phyloP scores from a whole-genome alignment of 1,139 yeast species.

The Meyerozyma sp. region DNA sequence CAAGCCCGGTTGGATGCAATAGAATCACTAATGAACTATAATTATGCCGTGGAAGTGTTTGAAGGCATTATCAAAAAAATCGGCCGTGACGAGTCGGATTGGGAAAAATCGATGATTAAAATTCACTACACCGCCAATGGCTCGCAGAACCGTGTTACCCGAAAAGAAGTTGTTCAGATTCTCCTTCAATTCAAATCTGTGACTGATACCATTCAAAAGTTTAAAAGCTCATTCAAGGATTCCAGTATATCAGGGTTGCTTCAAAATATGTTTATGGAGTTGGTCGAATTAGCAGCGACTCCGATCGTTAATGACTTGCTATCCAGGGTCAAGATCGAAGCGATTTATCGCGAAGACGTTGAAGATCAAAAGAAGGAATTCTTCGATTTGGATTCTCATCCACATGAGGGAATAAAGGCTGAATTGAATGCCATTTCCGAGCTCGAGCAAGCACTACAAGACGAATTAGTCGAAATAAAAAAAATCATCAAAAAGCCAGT shows the following conservation, averaged over 20 bases:
- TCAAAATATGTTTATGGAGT: slow-evolving; percentile 14
- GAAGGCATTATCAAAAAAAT: slow-evolving; percentile 34
- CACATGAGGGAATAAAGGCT: slow-evolving; percentile 35
- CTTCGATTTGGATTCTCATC: slow-evolving; percentile 41
- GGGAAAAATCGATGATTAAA: slow-evolving; percentile 63
- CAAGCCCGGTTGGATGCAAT: slow-evolving; percentile 61
- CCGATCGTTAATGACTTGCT: slow-evolving; percentile 20
- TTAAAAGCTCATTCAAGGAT: slow-evolving; percentile 16
- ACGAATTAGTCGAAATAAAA: slow-evolving; percentile 46
- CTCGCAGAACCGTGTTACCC: slow-evolving; percentile 41
- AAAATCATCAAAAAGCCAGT: slow-evolving; percentile 52
- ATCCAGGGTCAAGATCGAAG: slow-evolving; percentile 49
- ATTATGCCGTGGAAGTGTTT: slow-evolving; percentile 50
- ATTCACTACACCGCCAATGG: slow-evolving; percentile 51
- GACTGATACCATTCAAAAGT: slow-evolving; percentile 18
- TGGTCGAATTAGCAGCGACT: slow-evolving; percentile 14
- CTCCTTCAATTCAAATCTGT: slow-evolving; percentile 47
- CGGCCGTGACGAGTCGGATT: slow-evolving; percentile 38
- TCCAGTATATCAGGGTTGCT: slow-evolving; percentile 20
- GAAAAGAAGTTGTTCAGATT: slow-evolving; percentile 63
- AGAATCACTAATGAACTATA: slow-evolving; percentile 39
- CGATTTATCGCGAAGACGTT: slow-evolving; percentile 18
- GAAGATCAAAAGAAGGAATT: slow-evolving; percentile 47
- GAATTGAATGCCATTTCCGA: slow-evolving; percentile 38
- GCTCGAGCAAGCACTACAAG: slow-evolving; percentile 40